Evolutionary conservation across 139 green algal species (phyloP).

Genomic region (Chlamydomonas incerta): DNA sequence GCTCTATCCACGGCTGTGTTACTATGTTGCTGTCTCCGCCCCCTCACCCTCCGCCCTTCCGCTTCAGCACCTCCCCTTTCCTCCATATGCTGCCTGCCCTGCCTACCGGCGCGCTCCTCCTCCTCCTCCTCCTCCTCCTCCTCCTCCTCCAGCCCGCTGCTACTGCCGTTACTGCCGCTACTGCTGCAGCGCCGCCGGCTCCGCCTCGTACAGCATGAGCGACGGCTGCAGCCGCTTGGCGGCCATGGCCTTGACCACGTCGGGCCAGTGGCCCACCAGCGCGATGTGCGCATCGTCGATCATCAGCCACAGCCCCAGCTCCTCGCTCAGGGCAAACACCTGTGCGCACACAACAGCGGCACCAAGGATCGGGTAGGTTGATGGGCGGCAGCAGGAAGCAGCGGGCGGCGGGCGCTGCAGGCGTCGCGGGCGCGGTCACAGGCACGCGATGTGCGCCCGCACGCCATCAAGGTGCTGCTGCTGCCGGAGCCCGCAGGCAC

Average conservation of each 20-base stretch:
- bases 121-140: no score
- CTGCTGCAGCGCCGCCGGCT: not conserved
- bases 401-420: no score
- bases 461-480: not conserved
- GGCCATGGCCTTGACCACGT: constrained; percentile 64
- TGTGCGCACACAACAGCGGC: constrained; percentile 26
- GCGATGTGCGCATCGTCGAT: constrained; percentile 81
- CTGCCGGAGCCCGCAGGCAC: no score
- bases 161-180: not conserved
- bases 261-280: constrained; percentile 71
- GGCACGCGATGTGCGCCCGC: no score
- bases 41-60: no score
- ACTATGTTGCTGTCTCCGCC: no score
- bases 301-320: constrained; percentile 81
- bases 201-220: constrained; percentile 77
- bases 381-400: not conserved
- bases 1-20: no score
- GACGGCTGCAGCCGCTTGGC: constrained; percentile 74
- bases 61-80: no score
- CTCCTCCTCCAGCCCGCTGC: no score
- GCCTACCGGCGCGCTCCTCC: no score
- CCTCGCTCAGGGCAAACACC: constrained; percentile 73
- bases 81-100: no score
- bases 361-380: not conserved
- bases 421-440: no score